Base-by-base conservation (phyloP, 306 rosid species). In the Quillaja saponaria region DNA sequence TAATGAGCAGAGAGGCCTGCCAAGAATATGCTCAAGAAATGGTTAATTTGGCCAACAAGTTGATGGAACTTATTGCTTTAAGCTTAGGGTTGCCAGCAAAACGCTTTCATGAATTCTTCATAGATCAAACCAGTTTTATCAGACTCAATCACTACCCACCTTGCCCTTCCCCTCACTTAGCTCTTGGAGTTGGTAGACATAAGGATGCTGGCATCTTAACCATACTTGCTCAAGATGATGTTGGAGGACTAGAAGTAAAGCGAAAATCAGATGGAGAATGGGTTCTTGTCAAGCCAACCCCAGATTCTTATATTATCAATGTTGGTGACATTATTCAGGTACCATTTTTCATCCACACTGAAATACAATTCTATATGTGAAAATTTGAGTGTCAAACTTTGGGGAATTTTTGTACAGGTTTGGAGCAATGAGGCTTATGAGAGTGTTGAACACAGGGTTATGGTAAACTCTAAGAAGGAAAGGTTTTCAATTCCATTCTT, bases 361-460 rank as follows among this genome's bases (percentile, higher is more conserved):
- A 20, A 37, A 9, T 8, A 20, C 7, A 7, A 10, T 1, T 41
- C 42, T 9, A 2, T 9, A 18, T 13, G 6, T 15, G 2, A 14
- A 42, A 0, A 7, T 8, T 8, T 56, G 6, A 17, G 45, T 56
- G 20, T 8, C 7, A 8, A 11, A 7, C 40, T 45, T 28, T 13
- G 38, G 17, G 7, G 18, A 25, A 1, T 14, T 14, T 18, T 1
- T 48, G n/a, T 66, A 40, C 70, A 81, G 87, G 84, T 76, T 51
- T 82, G 84, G 84, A 80, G 81, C 70, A 80, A 80, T 53, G 85
- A 76, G 3, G 61, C 4, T 16, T 80, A 80, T 48, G 78, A 81
- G 31, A 80, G 81, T 28, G 69, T 72, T 42, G 84, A 76, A 45
- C 86, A 81, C 38, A 76, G 78, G 21, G 85, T 31, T 21, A 31